Percentiles rank a stretch among this genome's conserved stretches.
phyloP scores from a whole-genome alignment of 768 basidiomycete species.

The Lepiota brunneoincarnata region DNA sequence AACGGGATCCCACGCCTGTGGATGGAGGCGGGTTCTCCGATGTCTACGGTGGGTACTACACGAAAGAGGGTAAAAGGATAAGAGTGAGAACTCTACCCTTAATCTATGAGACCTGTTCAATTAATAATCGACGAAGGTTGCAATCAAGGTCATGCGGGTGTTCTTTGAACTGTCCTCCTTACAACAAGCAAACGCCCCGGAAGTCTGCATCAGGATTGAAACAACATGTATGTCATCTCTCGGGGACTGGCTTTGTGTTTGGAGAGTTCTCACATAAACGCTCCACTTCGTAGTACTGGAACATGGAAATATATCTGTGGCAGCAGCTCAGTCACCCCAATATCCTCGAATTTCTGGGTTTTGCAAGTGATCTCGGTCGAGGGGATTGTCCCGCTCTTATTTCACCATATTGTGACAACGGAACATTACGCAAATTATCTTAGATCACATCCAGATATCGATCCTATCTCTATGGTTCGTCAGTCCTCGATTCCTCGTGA shows the following conservation, averaged over 20 bases:
- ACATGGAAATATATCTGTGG: slow-evolving; percentile 17
- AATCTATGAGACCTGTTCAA: too few species aligned
- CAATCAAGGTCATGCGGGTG: slow-evolving; percentile 16
- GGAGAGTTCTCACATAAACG: not conserved
- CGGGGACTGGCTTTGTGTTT: not conserved
- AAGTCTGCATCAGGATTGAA: too few species aligned
- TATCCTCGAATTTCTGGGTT: slow-evolving; percentile 16
- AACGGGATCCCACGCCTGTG: too few species aligned
- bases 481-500: too few species aligned
- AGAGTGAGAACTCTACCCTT: too few species aligned
- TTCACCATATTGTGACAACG: slow-evolving; percentile 15
- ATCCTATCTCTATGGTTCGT: slow-evolving; percentile 10
- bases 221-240: not conserved
- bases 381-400: slow-evolving; percentile 14
- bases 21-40: too few species aligned
- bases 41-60: slow-evolving; percentile 2
- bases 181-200: too few species aligned
- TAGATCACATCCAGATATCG: slow-evolving; percentile 3
- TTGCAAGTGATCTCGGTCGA: not conserved
- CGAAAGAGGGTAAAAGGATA: not conserved
- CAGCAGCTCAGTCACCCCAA: slow-evolving; percentile 13
- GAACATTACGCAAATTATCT: slow-evolving; percentile 10
- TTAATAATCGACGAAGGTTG: slow-evolving; percentile 10
- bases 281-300: slow-evolving; percentile 9
- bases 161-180: too few species aligned